These are phyloP conservation scores for Blepharisma undulans DNA, from an alignment of 169 alveolate species.

Conservation along the genomic window DNA sequence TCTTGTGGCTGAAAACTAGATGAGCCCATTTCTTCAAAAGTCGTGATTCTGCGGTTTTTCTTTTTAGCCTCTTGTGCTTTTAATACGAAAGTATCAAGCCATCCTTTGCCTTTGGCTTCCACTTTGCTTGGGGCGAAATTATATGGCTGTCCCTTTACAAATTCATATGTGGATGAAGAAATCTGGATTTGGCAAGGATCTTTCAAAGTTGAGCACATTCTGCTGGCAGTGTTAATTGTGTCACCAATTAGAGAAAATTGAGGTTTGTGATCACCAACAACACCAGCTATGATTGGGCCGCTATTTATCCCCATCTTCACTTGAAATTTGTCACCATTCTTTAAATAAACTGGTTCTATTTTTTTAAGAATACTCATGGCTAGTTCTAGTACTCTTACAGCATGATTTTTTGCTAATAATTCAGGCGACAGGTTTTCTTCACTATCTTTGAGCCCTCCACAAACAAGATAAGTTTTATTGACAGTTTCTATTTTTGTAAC, in stretches of 20 bases:
- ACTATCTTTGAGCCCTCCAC: constrained; percentile 47
- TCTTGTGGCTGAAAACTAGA: neutral
- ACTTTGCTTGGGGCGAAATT: neutral
- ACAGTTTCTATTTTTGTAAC: constrained; percentile 46
- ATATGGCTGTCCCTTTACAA: neutral
- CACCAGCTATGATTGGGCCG: constrained; percentile 97
- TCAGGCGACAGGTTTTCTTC: constrained; percentile 26
- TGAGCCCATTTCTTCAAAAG: constrained; percentile 9
- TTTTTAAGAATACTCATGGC: constrained; percentile 39
- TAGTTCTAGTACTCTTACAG: constrained; percentile 1
- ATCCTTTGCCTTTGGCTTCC: constrained; percentile 63
- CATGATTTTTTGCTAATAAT: constrained; percentile 30
- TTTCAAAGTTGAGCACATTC: constrained; percentile 81
- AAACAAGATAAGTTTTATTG: constrained; percentile 35
- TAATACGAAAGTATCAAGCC: constrained; percentile 45
- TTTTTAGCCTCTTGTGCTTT: neutral
- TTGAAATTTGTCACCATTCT: constrained; percentile 31
- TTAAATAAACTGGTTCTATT: constrained; percentile 33
- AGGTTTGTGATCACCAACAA: constrained; percentile 97
- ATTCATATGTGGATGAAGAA: constrained; percentile 22
- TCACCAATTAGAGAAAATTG: constrained; percentile 97
- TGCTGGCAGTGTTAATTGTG: constrained; percentile 96
- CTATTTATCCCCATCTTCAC: constrained; percentile 95
- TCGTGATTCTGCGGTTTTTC: constrained; percentile 22
- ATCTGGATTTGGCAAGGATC: constrained; percentile 13